Conservation (phyloP, 2,329 filamentous ascomycete genomes). For the Lachnellula suecica region DNA sequence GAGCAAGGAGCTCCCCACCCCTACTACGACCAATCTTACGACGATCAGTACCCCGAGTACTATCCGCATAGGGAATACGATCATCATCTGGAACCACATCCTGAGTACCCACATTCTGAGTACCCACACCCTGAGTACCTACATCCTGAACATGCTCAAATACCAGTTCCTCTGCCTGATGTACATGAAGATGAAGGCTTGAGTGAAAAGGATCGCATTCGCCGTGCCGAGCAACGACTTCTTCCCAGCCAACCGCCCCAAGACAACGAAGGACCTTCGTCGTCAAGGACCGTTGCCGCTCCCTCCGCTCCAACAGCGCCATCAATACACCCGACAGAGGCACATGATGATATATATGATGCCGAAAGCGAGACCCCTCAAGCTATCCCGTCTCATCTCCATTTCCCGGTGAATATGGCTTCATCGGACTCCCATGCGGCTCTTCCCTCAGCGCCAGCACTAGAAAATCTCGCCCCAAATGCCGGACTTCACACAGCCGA, state of each 20-base stretch:
- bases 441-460: conserved; percentile 23
- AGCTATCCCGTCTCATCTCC: conserved; percentile 16
- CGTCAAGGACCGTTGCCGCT: conserved; percentile 31
- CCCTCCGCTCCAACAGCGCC: conserved; percentile 45
- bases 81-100: conserved; percentile 33
- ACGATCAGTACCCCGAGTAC: conserved; percentile 24
- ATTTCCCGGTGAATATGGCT: conserved; percentile 12
- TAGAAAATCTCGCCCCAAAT: conserved; percentile 22
- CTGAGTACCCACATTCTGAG: conserved; percentile 32
- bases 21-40: conserved; percentile 34
- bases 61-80: conserved; percentile 23
- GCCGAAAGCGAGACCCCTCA: conserved; percentile 39
- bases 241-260: conserved; percentile 77
- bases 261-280: conserved; percentile 41
- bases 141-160: conserved; percentile 38
- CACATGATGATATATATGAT: conserved; percentile 53
- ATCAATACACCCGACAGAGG: conserved; percentile 31
- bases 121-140: conserved; percentile 34
- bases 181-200: conserved; percentile 59
- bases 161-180: conserved; percentile 60
- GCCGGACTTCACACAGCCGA: conserved; percentile 43
- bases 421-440: background rate
- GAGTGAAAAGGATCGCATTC: conserved; percentile 79
- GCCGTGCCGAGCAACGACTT: conserved; percentile 74
- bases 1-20: conserved; percentile 25